Conservation (phyloP, 768 basidiomycete species). For the Rhizopogon salebrosus region DNA sequence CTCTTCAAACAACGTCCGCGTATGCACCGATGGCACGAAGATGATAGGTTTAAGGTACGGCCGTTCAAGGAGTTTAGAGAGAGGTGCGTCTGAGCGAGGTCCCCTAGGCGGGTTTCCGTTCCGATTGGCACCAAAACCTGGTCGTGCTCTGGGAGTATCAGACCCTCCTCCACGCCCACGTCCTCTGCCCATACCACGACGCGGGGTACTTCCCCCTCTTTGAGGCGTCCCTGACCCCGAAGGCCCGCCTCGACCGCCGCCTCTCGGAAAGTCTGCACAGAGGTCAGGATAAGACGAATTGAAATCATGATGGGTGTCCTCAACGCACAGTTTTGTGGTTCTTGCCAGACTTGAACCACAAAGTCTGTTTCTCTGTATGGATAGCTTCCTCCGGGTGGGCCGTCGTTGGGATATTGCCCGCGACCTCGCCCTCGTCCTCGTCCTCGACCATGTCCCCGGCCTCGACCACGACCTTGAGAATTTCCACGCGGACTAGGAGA, state of each 20-base stretch:
- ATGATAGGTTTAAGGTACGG: slow-evolving; percentile 62
- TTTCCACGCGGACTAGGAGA: too few species aligned
- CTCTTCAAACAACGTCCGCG: slow-evolving; percentile 44
- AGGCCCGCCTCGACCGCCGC: slow-evolving; percentile 4
- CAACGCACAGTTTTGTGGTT: slow-evolving; percentile 13
- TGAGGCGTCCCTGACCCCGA: slow-evolving; percentile 3
- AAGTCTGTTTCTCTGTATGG: slow-evolving; percentile 19
- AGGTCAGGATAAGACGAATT: slow-evolving; percentile 5
- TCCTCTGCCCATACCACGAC: slow-evolving; percentile 7
- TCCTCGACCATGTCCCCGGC: slow-evolving; percentile 8
- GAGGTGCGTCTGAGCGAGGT: too few species aligned
- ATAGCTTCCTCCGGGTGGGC: slow-evolving; percentile 11
- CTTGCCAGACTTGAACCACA: slow-evolving; percentile 20
- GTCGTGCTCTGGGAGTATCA: not conserved
- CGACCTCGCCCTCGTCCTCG: slow-evolving; percentile 1
- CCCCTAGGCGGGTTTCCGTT: slow-evolving; percentile 25
- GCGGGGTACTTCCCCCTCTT: not conserved
- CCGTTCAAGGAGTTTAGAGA: slow-evolving; percentile 55
- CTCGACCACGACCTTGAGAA: slow-evolving; percentile 16
- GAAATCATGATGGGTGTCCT: not conserved
- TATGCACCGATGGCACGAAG: slow-evolving; percentile 59
- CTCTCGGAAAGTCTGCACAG: slow-evolving; percentile 5
- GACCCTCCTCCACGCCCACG: slow-evolving; percentile 18
- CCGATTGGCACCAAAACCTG: slow-evolving; percentile 6
- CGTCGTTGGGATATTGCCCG: not conserved